These are phyloP conservation scores for Cercospora citrullina DNA, from an alignment of 2,329 filamentous ascomycete genomes.

Conservation along the genomic window DNA sequence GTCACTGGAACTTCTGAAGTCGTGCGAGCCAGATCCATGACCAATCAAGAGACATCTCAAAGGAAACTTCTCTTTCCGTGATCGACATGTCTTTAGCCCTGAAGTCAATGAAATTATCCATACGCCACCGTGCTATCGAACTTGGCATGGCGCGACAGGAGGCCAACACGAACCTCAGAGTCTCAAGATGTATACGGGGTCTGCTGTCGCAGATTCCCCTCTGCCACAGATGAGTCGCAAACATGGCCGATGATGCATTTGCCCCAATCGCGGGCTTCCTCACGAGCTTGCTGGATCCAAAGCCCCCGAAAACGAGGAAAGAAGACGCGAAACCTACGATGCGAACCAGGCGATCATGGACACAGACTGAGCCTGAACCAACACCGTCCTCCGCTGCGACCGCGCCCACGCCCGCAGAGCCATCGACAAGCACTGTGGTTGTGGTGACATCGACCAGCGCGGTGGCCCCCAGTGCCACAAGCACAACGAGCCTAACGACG, in stretches of 20 bases:
- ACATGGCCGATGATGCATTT: slow-evolving; percentile 4
- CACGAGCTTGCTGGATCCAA: background rate
- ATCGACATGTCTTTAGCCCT: background rate
- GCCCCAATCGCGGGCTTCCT: slow-evolving; percentile 8
- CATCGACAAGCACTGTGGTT: background rate
- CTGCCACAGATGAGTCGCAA: background rate
- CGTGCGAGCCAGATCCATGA: background rate
- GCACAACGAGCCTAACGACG: background rate
- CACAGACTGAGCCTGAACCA: background rate
- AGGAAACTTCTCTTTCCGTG: background rate
- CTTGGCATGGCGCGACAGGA: slow-evolving; percentile 9
- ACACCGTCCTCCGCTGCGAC: background rate
- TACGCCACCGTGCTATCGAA: slow-evolving; percentile 2
- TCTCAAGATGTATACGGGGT: background rate
- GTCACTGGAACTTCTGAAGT: background rate
- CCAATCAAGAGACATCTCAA: background rate
- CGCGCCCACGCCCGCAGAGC: background rate
- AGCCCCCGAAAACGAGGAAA: background rate
- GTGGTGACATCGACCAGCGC: background rate
- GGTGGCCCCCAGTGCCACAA: background rate
- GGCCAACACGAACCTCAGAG: background rate
- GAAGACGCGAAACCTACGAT: background rate
- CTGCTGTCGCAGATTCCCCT: background rate
- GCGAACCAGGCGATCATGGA: background rate
- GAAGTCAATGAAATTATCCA: slow-evolving; percentile 8